phyloP scores from a whole-genome alignment of 2,329 filamentous ascomycete species.

The Decorospora gaudefroyi region DNA sequence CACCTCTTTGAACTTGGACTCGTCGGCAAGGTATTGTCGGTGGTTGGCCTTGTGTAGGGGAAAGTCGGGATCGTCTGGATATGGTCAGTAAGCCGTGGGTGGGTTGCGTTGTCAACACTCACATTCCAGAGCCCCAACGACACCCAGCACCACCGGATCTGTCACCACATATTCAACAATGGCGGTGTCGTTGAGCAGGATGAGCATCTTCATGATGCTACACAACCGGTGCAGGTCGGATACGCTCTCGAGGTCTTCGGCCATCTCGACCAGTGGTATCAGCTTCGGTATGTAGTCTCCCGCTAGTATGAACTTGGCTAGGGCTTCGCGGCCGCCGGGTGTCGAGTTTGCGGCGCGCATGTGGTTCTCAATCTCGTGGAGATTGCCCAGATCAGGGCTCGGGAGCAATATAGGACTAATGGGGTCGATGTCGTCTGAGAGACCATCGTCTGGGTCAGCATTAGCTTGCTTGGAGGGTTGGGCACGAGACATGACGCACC shows the following conservation, averaged over 20 bases:
- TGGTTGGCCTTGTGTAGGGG: constrained; percentile 98
- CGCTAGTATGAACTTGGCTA: constrained; percentile 82
- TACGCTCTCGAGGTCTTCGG: constrained; percentile 88
- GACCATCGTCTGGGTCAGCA: constrained; percentile 68
- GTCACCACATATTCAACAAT: constrained; percentile 95
- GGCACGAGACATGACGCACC: constrained; percentile 54
- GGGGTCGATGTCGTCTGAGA: constrained; percentile 84
- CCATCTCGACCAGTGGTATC: constrained; percentile 81
- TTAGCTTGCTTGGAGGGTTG: constrained; percentile 19
- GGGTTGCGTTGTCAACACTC: constrained; percentile 31
- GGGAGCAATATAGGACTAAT: constrained; percentile 75
- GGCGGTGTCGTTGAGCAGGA: constrained; percentile 88
- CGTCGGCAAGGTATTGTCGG: constrained; percentile 85
- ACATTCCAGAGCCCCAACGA: constrained; percentile 93
- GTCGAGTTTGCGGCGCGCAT: constrained; percentile 80
- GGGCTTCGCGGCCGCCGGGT: constrained; percentile 76
- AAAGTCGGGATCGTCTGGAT: constrained; percentile 85
- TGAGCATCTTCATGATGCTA: constrained; percentile 97
- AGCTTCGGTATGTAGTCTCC: constrained; percentile 88
- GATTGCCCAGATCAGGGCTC: constrained; percentile 76
- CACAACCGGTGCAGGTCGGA: constrained; percentile 86
- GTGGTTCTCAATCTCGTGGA: constrained; percentile 80
- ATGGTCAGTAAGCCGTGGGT: constrained; percentile 37
- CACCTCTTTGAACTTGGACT: constrained; percentile 93
- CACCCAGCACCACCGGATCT: constrained; percentile 84